Evolutionary conservation across 129 eudicot genomes (phyloP).

Genomic region (Lactuca sativa): DNA sequence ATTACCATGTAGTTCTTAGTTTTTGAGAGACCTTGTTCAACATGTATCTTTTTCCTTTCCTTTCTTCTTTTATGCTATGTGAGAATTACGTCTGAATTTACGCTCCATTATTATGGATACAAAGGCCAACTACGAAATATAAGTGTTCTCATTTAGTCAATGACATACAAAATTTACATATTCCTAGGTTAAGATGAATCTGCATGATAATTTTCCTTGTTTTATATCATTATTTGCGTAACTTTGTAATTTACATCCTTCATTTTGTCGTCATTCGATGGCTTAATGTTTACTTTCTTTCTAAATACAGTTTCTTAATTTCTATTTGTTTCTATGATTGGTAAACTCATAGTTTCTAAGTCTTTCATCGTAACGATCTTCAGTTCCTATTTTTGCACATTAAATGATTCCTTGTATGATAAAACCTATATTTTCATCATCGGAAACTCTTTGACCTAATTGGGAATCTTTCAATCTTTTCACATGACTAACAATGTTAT

Average conservation of each 20-base stretch:
- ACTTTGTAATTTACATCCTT: constrained; percentile 1
- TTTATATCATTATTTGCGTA: neutral
- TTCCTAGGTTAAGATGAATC: neutral
- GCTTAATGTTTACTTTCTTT: neutral
- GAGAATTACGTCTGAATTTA: neutral
- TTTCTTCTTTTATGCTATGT: neutral
- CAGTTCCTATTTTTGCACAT: neutral
- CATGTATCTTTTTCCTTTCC: neutral
- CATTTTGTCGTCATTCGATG: constrained; percentile 11
- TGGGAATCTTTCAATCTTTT: neutral
- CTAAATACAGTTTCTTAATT: neutral
- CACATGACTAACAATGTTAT: neutral
- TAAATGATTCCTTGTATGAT: neutral
- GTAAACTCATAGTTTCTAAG: neutral
- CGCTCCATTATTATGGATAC: neutral
- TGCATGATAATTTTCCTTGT: neutral
- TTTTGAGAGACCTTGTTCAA: neutral
- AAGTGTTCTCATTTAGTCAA: neutral
- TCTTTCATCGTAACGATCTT: neutral
- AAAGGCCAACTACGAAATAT: neutral
- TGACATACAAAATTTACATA: neutral
- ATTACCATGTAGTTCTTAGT: neutral
- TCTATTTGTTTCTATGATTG: neutral
- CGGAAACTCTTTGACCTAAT: constrained; percentile 7
- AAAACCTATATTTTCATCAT: neutral